Evolutionary conservation across 257 asterid genomes (phyloP).

Genomic region (Euphrasia confusa): DNA sequence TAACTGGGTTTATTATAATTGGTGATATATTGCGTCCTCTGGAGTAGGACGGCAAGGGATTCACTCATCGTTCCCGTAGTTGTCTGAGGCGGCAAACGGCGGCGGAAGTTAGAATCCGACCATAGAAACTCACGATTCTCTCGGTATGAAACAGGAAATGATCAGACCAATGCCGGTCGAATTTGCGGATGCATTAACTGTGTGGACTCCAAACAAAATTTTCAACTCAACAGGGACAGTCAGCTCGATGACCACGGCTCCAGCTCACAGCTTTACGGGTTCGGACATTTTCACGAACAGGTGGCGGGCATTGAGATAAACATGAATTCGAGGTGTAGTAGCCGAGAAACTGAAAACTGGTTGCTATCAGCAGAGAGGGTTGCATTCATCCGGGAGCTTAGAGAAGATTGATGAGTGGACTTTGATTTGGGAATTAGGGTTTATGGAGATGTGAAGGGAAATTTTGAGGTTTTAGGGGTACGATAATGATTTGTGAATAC

Average conservation of each 20-base stretch:
- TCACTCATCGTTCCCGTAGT: neutral
- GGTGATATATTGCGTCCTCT: neutral
- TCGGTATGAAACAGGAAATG: no score
- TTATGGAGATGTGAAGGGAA: no score
- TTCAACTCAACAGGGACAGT: neutral
- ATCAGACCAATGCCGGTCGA: neutral
- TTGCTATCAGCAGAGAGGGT: neutral
- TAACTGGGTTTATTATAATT: neutral
- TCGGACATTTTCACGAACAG: slow-evolving; percentile 3
- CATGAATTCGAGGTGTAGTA: neutral
- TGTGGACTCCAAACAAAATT: neutral
- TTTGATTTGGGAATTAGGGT: neutral
- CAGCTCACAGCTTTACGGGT: neutral
- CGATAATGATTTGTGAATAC: no score
- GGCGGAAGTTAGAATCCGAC: neutral
- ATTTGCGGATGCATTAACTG: neutral
- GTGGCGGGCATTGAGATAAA: neutral
- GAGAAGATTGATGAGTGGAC: no score
- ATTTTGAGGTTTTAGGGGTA: no score
- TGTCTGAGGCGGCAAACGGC: neutral
- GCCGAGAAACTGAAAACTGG: neutral
- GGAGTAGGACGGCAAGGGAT: neutral
- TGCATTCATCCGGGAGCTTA: neutral
- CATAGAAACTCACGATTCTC: no score
- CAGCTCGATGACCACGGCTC: neutral